phyloP scores from a whole-genome alignment of 2,329 filamentous ascomycete genomes.

The Mycocentrospora acerina region DNA sequence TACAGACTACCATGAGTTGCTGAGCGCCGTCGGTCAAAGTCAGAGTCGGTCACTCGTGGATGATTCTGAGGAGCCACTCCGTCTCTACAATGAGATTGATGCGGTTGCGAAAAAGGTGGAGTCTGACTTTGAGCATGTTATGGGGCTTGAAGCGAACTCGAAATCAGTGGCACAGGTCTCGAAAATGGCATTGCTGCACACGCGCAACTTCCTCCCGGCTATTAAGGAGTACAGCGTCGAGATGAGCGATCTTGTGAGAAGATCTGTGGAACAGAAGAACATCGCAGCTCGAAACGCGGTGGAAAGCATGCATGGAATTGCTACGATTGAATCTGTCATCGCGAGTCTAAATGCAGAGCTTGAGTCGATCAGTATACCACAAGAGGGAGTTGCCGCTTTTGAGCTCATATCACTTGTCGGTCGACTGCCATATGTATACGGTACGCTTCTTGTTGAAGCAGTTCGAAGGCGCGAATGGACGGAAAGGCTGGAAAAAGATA shows the following conservation, averaged over 20 bases:
- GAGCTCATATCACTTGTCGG: constrained; percentile 78
- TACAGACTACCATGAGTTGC: constrained; percentile 48
- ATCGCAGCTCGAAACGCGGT: constrained; percentile 65
- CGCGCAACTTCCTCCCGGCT: constrained; percentile 63
- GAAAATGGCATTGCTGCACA: constrained; percentile 65
- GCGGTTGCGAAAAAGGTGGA: constrained; percentile 83
- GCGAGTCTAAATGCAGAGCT: constrained; percentile 72
- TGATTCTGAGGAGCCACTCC: constrained; percentile 64
- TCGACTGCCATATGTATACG: constrained; percentile 84
- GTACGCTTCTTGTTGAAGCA: constrained; percentile 82
- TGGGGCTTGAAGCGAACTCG: constrained; percentile 67
- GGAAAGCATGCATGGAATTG: constrained; percentile 78
- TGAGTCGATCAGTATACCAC: constrained; percentile 67
- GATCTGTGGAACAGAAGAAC: constrained; percentile 64
- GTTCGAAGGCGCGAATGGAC: constrained; percentile 85
- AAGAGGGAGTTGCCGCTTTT: constrained; percentile 77
- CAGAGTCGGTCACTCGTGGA: constrained; percentile 56
- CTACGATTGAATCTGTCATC: constrained; percentile 74
- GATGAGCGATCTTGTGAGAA: constrained; percentile 56
- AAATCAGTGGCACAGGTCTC: constrained; percentile 64
- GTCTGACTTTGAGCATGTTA: constrained; percentile 78
- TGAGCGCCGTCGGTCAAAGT: constrained; percentile 47
- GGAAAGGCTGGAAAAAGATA: constrained; percentile 86
- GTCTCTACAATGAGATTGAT: constrained; percentile 81
- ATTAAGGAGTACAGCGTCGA: constrained; percentile 60